These are phyloP conservation scores for Chalara sp. DNA, from an alignment of 2,329 filamentous ascomycete genomes.

Conservation along the genomic window DNA sequence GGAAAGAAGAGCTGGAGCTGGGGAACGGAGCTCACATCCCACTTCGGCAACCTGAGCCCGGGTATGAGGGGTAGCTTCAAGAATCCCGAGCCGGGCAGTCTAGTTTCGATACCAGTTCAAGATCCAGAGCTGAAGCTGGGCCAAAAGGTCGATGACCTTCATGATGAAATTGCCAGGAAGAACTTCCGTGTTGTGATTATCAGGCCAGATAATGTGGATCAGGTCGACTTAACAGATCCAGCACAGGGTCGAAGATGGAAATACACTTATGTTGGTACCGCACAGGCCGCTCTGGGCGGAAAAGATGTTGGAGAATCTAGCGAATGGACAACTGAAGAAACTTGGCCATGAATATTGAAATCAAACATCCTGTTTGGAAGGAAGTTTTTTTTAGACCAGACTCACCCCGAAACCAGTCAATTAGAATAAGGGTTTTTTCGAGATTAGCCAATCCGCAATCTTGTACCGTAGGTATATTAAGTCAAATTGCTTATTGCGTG, in stretches of 20 bases:
- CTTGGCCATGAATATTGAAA: constrained; percentile 20
- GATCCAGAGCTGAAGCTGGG: constrained; percentile 39
- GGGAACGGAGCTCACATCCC: constrained; percentile 70
- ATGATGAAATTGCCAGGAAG: constrained; percentile 57
- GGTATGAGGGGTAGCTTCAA: constrained; percentile 62
- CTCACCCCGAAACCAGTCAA: too few species aligned
- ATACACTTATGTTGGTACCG: constrained; percentile 46
- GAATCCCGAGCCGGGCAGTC: constrained; percentile 61
- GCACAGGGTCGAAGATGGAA: constrained; percentile 47
- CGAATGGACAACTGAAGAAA: constrained; percentile 40
- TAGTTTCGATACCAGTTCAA: constrained; percentile 43
- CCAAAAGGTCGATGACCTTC: constrained; percentile 52
- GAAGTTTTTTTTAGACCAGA: too few species aligned
- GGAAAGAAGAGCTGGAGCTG: constrained; percentile 53
- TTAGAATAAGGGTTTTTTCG: too few species aligned
- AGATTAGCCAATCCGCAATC: too few species aligned
- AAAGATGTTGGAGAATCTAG: constrained; percentile 45
- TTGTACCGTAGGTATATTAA: too few species aligned
- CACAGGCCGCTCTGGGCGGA: constrained; percentile 12
- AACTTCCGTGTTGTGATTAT: constrained; percentile 83
- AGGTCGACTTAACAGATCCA: constrained; percentile 53
- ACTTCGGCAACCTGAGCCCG: constrained; percentile 86
- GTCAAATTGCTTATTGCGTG: too few species aligned
- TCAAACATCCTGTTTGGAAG: too few species aligned
- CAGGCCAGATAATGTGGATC: constrained; percentile 62